Base-by-base conservation (phyloP, 805 yeast species). In the Monosporozyma siamensis region DNA sequence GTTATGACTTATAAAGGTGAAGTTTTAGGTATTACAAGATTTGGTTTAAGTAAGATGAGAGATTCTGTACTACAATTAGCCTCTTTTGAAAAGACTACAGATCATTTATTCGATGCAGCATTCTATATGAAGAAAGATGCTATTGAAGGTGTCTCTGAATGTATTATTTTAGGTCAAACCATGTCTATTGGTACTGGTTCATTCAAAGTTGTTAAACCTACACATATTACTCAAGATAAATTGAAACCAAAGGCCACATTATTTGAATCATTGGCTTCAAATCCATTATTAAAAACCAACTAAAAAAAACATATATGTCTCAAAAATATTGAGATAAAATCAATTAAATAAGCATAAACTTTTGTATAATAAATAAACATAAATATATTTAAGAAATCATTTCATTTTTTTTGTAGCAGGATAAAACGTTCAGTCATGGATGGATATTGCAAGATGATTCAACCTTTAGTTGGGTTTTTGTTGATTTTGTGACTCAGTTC, bases 1-100 rank as follows among this genome's bases (percentile, higher is more conserved):
- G 97, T 92, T 39, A 92, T 92, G 99, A 87, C 97, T 0, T 92
- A 86, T 64, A 92, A 92, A 67, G 99, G 99, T 46, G 98, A 92
- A 62, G 95, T 92, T 10, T 73, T 94, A 53, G 98, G 99, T 65
- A 92, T 92, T 60, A 92, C 99, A 2, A 77, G 99, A 68, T 92
- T 92, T 57, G 99, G 99, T 52, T 72, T 92, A 53, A 90, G 96
- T 55, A 92, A 94, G 64, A 92, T 92, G 97, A 80, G 98, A 68
- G 98, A 92, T 65, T 85, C 95, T 23, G 99, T 92, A 22, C 70
- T 92, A 59, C 98, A 92, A 64, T 71, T 92, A 59, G 99, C 99
- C 0, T 85, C 95, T 12, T 92, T 92, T 61, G 99, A 92, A 63
- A 92, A 92, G 69, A 92, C 99, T 4, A 90, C 98, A 0, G 99